phyloP scores from a whole-genome alignment of 2,329 filamentous ascomycete species.

The Colletotrichum acutatum region DNA sequence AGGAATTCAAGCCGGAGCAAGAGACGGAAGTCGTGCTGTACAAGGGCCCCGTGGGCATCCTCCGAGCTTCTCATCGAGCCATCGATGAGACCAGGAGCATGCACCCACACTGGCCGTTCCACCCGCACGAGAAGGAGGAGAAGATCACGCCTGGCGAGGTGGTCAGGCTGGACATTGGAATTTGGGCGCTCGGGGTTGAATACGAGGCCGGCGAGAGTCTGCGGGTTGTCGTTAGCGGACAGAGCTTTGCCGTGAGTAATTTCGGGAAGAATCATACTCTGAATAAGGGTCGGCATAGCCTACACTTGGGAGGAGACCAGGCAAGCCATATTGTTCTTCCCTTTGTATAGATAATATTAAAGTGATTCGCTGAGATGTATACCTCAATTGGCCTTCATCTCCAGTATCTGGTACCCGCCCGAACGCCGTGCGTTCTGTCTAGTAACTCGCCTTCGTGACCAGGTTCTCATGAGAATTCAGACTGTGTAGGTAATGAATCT shows the following conservation, averaged over 20 bases:
- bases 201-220: slow-evolving; percentile 41
- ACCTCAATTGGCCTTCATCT: too few species aligned
- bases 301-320: slow-evolving; percentile 38
- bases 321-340: slow-evolving; percentile 38
- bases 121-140: slow-evolving; percentile 21
- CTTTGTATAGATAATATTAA: slow-evolving; percentile 8
- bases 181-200: slow-evolving; percentile 44
- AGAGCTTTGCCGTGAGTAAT: slow-evolving; percentile 36
- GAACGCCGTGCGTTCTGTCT: too few species aligned
- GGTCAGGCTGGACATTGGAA: slow-evolving; percentile 42
- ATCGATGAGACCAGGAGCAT: slow-evolving; percentile 40
- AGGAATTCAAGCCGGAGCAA: slow-evolving; percentile 37
- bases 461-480: neutral
- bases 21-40: slow-evolving; percentile 41
- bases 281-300: slow-evolving; percentile 38
- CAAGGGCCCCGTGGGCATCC: slow-evolving; percentile 40
- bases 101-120: slow-evolving; percentile 42
- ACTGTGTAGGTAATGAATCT: too few species aligned
- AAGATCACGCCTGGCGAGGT: slow-evolving; percentile 37
- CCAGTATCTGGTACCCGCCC: too few species aligned
- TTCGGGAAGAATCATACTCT: slow-evolving; percentile 5
- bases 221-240: slow-evolving; percentile 39
- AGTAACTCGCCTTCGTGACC: neutral
- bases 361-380: neutral
- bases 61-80: slow-evolving; percentile 39